phyloP scores from a whole-genome alignment of 805 yeast genomes.

The Zygosaccharomyces siamensis region DNA sequence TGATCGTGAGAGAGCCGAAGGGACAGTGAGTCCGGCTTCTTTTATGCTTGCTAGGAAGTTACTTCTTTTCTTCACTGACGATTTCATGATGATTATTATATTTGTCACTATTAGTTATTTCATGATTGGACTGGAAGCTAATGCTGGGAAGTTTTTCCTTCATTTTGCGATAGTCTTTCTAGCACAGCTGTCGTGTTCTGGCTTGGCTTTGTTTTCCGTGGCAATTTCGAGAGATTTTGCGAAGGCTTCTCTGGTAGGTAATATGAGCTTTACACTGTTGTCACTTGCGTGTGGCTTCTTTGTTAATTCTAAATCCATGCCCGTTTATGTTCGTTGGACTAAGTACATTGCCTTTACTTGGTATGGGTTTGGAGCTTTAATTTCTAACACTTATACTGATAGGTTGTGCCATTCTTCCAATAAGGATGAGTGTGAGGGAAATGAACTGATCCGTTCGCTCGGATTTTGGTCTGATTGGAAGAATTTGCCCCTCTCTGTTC shows the following conservation, averaged over 20 bases:
- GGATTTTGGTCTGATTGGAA: constrained; percentile 67
- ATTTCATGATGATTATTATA: constrained; percentile 54
- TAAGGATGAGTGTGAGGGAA: constrained; percentile 37
- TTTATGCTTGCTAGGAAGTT: constrained; percentile 62
- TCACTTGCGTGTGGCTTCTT: constrained; percentile 79
- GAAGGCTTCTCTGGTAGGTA: constrained; percentile 55
- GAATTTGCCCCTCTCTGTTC: constrained; percentile 56
- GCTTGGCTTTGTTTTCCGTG: constrained; percentile 37
- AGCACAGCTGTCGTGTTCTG: constrained; percentile 42
- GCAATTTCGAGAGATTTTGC: constrained; percentile 59
- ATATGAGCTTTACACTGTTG: constrained; percentile 63
- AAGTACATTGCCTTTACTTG: constrained; percentile 72
- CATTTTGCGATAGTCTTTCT: constrained; percentile 58
- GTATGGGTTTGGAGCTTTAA: constrained; percentile 69
- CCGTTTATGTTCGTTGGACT: constrained; percentile 83
- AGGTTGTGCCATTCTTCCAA: constrained; percentile 48
- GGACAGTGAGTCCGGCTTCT: constrained; percentile 60
- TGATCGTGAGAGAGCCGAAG: constrained; percentile 68
- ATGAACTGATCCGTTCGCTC: constrained; percentile 46
- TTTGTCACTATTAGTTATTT: constrained; percentile 63
- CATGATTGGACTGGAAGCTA: constrained; percentile 65
- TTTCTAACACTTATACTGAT: constrained; percentile 60
- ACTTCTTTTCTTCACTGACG: constrained; percentile 64
- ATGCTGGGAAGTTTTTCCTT: constrained; percentile 50
- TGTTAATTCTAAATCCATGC: constrained; percentile 66